Evolutionary conservation across 1,284 basidiomycete genomes (phyloP).

Genomic region (Ceratobasidium sp.): DNA sequence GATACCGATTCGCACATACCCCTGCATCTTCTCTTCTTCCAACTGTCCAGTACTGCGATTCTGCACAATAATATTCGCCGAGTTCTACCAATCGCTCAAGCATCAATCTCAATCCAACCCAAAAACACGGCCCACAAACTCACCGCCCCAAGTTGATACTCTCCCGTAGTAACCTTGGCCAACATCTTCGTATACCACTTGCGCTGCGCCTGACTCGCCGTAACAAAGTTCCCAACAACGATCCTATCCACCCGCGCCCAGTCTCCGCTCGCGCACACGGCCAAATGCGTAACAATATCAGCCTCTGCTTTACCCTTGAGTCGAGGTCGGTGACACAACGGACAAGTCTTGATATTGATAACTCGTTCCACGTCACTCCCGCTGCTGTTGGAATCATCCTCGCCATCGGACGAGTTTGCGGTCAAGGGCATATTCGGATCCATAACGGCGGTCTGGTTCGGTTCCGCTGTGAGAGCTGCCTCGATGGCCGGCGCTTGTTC

Average conservation of each 20-base stretch:
- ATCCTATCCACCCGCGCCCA: conserved; percentile 92
- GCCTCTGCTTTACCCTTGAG: conserved; percentile 89
- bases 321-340: conserved; percentile 91
- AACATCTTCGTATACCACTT: conserved; percentile 97
- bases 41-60: conserved; percentile 91
- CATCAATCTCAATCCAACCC: conserved; percentile 15
- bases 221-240: conserved; percentile 96
- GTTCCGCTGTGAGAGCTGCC: conserved; percentile 43
- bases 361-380: conserved; percentile 83
- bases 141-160: conserved; percentile 91
- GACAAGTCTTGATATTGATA: conserved; percentile 95
- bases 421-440: conserved; percentile 59
- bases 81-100: conserved; percentile 69
- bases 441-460: conserved; percentile 39
- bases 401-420: conserved; percentile 62
- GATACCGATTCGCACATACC: conserved; percentile 96
- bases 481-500: conserved; percentile 59
- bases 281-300: conserved; percentile 94
- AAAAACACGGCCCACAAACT: conserved; percentile 55
- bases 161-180: conserved; percentile 85
- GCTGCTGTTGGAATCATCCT: conserved; percentile 60
- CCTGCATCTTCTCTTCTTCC: conserved; percentile 98
- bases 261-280: conserved; percentile 93
- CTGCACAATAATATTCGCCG: conserved; percentile 97
- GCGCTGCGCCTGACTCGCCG: conserved; percentile 93